A percentile compares a stretch with the other conserved stretches of the same genome.
Conservation (phyloP, 1,284 basidiomycete species). For the Trichosporon sp. region DNA sequence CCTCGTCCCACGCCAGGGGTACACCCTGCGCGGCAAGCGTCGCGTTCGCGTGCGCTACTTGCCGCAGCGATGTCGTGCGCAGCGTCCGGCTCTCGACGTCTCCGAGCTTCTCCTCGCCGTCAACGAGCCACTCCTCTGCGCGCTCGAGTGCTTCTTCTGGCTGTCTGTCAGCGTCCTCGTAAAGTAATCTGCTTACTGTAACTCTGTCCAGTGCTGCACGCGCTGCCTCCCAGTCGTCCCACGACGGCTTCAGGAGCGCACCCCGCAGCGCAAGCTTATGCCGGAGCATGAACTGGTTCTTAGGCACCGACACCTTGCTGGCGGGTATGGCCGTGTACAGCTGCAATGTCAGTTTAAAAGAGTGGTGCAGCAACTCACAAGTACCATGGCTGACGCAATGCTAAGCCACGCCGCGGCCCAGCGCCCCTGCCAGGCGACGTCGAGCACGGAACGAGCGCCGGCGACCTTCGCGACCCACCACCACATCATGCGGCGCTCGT, state of each 20-base stretch:
- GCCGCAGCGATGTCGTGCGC: not conserved
- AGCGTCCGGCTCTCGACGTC: not conserved
- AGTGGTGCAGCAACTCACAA: conserved; percentile 23
- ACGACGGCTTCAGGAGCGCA: not conserved
- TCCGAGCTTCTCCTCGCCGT: not conserved
- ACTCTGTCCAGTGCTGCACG: conserved; percentile 1
- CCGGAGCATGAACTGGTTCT: conserved; percentile 14
- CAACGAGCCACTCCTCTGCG: not conserved
- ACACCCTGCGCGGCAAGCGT: not conserved
- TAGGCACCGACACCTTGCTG: not conserved
- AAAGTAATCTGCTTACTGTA: not conserved
- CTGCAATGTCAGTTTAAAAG: conserved; percentile 9
- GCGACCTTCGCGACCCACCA: conserved; percentile 33
- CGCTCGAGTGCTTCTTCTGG: not conserved
- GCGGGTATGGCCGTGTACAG: conserved; percentile 17
- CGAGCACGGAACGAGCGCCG: not conserved
- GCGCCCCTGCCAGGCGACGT: not conserved
- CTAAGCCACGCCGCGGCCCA: conserved; percentile 27
- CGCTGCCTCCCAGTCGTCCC: conserved; percentile 6
- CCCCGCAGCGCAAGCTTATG: conserved; percentile 14
- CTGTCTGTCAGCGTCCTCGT: not conserved
- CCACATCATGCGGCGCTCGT: conserved; percentile 32
- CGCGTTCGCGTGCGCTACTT: not conserved
- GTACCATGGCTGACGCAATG: conserved; percentile 26
- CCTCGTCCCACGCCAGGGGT: not conserved